Base-by-base conservation (phyloP, 208 protist genomes). In the Naegleria fowleri region DNA sequence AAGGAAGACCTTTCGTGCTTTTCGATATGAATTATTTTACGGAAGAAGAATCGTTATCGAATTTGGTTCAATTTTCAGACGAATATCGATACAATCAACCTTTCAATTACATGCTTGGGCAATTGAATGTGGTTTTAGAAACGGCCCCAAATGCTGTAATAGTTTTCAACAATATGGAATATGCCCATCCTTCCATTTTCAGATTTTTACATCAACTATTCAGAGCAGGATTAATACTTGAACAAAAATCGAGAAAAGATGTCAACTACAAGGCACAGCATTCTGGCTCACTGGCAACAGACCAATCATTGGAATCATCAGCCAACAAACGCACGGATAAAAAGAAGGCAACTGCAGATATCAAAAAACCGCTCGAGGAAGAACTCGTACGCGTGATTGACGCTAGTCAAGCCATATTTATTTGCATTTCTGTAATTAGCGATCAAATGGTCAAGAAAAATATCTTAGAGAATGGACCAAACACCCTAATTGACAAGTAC, bases 341-440 rank as follows among this genome's bases (percentile, higher is more conserved):
- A 36, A 79, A 79, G 9, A 75, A 0, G 1, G 58, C 58, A 22
- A 75, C 58, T n/a, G 58, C 58, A 16, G 55, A 67, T 29, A 67
- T 29, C 19, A 67, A 67, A 29, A 67, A 67, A 67, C 19, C 11
- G 3, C 11, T 29, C 16, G 67, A 79, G 25, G 29, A 79, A 36
- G 29, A 79, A 36, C n/a, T 79, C 6, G 67, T 86, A 1, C n/a
- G 15, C 9, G 41, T 86, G 16, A 39, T 86, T 33, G 83, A 86
- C 41, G 83, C 83, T 16, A 86, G 83, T 11, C 83, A 48, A 29
- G 33, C 39, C 38, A 48, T 86, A 39, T 86, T 86, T 48, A 86
- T 86, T 86, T 86, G 83, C 38, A 43, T 86, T 25, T 38, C 83
- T 86, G 83, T n/a, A 22, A 86, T 86, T 33, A n/a, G 16, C n/a